Evolutionary conservation across 768 basidiomycete genomes (phyloP).

Genomic region (Trametes cingulata): DNA sequence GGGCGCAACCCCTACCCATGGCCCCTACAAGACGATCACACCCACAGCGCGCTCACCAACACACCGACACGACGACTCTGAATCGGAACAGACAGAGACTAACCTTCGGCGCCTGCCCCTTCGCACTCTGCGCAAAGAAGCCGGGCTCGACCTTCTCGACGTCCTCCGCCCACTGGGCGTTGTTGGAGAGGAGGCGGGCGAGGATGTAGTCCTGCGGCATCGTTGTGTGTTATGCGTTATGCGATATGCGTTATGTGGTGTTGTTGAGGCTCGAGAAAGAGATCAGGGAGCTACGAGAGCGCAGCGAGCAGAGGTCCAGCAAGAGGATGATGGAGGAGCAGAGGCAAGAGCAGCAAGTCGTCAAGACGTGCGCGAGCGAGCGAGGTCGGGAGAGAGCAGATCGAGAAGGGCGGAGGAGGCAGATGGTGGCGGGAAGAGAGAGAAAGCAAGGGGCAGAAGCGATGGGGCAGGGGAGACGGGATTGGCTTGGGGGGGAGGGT

Average conservation of each 20-base stretch:
- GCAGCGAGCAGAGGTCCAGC: not conserved
- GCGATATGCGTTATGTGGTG: no score
- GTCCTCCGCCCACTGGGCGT: conserved; percentile 69
- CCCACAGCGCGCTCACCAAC: no score
- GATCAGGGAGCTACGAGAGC: not conserved
- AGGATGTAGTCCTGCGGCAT: conserved; percentile 26
- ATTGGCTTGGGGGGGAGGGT: not conserved
- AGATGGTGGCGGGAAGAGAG: conserved; percentile 10
- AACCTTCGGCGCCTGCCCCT: conserved; percentile 72
- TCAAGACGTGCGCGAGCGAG: not conserved
- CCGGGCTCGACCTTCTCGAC: conserved; percentile 54
- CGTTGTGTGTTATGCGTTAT: no score
- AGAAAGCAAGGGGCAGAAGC: not conserved
- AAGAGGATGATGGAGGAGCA: not conserved
- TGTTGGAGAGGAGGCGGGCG: conserved; percentile 44
- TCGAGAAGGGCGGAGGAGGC: not conserved
- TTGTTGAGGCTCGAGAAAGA: not conserved
- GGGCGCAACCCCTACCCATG: no score
- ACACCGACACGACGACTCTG: not conserved
- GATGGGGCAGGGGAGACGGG: not conserved
- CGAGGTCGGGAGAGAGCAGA: not conserved
- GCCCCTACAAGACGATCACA: not conserved
- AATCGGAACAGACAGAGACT: conserved; percentile 15
- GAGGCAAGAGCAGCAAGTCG: not conserved
- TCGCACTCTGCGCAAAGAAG: conserved; percentile 62